phyloP scores from a whole-genome alignment of 2,329 filamentous ascomycete species.

The Talaromyces sp. region DNA sequence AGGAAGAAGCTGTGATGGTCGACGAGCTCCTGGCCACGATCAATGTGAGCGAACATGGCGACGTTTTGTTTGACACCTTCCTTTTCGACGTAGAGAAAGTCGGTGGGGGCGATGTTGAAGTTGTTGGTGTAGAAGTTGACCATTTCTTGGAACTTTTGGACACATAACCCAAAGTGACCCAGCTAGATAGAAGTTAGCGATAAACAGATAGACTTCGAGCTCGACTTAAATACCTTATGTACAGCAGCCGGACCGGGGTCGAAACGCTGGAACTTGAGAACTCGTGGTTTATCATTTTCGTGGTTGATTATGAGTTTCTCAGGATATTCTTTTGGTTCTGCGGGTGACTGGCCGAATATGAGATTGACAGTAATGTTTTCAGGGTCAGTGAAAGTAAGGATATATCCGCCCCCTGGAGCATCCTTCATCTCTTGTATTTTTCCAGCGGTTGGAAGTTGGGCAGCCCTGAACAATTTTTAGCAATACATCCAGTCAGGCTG shows the following conservation, averaged over 20 bases:
- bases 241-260: constrained; percentile 30
- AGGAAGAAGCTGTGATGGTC: constrained; percentile 57
- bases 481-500: too few relatives aligned
- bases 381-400: constrained; percentile 39
- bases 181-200: constrained; percentile 20
- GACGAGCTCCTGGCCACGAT: constrained; percentile 45
- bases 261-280: constrained; percentile 32
- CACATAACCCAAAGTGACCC: constrained; percentile 31
- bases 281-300: constrained; percentile 28
- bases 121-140: constrained; percentile 30
- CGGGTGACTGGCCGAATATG: constrained; percentile 36
- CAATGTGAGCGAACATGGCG: constrained; percentile 51
- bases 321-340: constrained; percentile 21
- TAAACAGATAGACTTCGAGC: background rate
- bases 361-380: constrained; percentile 43
- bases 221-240: constrained; percentile 26
- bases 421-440: constrained; percentile 19
- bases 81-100: constrained; percentile 29
- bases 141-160: constrained; percentile 25
- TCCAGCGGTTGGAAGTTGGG: background rate
- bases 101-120: constrained; percentile 33
- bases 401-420: constrained; percentile 40
- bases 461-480: background rate
- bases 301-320: constrained; percentile 28
- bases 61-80: constrained; percentile 26